phyloP scores from a whole-genome alignment of 2,329 filamentous ascomycete species.

The Tolypocladium tundrense region DNA sequence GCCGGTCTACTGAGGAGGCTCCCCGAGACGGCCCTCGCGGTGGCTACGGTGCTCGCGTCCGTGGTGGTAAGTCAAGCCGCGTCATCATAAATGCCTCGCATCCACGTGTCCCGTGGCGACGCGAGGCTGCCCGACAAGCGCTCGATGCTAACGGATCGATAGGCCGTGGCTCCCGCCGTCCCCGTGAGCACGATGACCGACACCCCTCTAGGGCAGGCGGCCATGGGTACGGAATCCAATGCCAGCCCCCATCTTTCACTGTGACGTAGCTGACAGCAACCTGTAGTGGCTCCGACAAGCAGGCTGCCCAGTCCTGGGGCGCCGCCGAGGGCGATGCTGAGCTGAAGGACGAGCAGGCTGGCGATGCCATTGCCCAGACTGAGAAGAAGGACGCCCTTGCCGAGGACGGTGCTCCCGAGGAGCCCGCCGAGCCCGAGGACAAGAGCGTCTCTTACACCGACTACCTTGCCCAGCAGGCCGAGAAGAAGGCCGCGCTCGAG shows the following conservation, averaged over 20 bases:
- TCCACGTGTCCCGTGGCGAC: neutral
- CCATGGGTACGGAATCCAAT: slow-evolving; percentile 30
- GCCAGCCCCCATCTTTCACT: neutral
- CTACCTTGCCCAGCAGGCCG: slow-evolving; percentile 64
- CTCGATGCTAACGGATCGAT: neutral
- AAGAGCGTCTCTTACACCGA: slow-evolving; percentile 85
- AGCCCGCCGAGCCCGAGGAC: slow-evolving; percentile 60
- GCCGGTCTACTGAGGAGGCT: slow-evolving; percentile 63
- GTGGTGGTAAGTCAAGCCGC: slow-evolving; percentile 37
- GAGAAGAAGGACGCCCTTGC: slow-evolving; percentile 64
- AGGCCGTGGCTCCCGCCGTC: slow-evolving; percentile 45
- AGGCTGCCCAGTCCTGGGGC: slow-evolving; percentile 84
- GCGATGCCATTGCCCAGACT: slow-evolving; percentile 75
- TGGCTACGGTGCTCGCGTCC: slow-evolving; percentile 52
- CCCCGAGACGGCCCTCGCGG: slow-evolving; percentile 46
- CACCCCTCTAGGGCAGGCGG: slow-evolving; percentile 34
- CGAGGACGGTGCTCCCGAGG: slow-evolving; percentile 36
- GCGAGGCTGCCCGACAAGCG: neutral
- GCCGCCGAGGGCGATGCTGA: slow-evolving; percentile 71
- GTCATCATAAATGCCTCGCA: neutral
- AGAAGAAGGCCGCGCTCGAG: slow-evolving; percentile 68
- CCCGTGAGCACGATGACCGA: slow-evolving; percentile 46
- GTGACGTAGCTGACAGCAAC: slow-evolving; percentile 1
- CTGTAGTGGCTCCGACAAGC: slow-evolving; percentile 68
- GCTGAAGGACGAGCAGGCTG: slow-evolving; percentile 84